Evolutionary conservation across 345 rosid genomes (phyloP).

Genomic region (Eucalyptus melliodora): DNA sequence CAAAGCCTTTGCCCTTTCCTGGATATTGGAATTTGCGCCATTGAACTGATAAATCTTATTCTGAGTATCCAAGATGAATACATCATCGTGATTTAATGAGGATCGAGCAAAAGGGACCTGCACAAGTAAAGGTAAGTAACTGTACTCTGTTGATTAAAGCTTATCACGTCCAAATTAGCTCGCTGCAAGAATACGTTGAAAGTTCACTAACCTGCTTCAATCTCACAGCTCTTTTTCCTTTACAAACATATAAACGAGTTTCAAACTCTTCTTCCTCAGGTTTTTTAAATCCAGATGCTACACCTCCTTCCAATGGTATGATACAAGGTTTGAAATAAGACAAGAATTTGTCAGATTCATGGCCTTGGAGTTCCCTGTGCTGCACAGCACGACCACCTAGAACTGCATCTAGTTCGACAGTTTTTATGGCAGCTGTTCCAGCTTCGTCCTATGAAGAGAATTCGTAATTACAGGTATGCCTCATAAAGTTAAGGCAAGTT

Average conservation of each 20-base stretch:
- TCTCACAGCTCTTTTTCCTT: slow-evolving; percentile 80
- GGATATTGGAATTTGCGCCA: slow-evolving; percentile 95
- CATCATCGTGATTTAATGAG: slow-evolving; percentile 95
- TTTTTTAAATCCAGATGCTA: slow-evolving; percentile 87
- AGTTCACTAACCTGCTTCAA: slow-evolving; percentile 74
- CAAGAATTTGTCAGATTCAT: slow-evolving; percentile 95
- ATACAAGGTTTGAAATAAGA: slow-evolving; percentile 97
- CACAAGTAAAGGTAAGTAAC: slow-evolving; percentile 2
- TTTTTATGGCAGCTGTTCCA: slow-evolving; percentile 95
- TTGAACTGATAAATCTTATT: slow-evolving; percentile 94
- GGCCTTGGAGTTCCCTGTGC: slow-evolving; percentile 94
- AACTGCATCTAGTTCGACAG: slow-evolving; percentile 90
- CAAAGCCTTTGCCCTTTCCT: slow-evolving; percentile 96
- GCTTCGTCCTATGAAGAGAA: slow-evolving; percentile 76
- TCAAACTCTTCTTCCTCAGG: slow-evolving; percentile 86
- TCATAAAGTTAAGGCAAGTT: not conserved
- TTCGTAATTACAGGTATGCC: not conserved
- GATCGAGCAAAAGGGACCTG: slow-evolving; percentile 97
- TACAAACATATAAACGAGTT: slow-evolving; percentile 77
- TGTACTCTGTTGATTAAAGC: not conserved
- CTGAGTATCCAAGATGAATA: slow-evolving; percentile 80
- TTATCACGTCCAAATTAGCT: not conserved
- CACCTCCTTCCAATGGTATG: slow-evolving; percentile 93
- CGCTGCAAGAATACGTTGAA: not conserved
- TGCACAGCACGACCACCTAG: slow-evolving; percentile 99